These are phyloP conservation scores for Leccinum disarticulatum DNA, from an alignment of 768 basidiomycete genomes.

Conservation along the genomic window DNA sequence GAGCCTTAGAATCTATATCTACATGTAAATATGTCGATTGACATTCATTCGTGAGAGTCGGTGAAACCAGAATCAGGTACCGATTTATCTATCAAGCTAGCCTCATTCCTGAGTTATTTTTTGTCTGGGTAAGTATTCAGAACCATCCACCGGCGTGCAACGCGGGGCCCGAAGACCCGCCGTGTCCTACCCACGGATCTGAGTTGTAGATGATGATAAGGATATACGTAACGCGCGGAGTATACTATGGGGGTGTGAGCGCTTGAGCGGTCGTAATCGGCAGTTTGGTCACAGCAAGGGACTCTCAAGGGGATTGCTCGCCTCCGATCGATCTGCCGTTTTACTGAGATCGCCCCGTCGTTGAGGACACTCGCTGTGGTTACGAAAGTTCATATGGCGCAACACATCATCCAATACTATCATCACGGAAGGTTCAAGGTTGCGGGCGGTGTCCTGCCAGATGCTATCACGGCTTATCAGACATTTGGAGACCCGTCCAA, in stretches of 20 bases:
- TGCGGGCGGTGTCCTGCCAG: constrained; percentile 51
- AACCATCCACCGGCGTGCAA: neutral
- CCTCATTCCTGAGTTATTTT: neutral
- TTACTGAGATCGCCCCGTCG: neutral
- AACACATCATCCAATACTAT: constrained; percentile 41
- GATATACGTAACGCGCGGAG: neutral
- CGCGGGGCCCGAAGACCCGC: neutral
- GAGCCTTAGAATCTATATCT: constrained; percentile 22
- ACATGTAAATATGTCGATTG: constrained; percentile 1
- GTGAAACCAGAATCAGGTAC: neutral
- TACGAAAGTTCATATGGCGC: constrained; percentile 8
- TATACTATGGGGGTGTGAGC: neutral
- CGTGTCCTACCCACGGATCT: neutral
- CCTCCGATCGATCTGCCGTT: neutral
- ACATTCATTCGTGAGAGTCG: neutral
- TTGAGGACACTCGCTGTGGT: neutral
- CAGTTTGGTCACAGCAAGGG: neutral
- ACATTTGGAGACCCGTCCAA: constrained; percentile 52
- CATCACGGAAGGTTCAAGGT: constrained; percentile 55
- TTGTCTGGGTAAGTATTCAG: neutral
- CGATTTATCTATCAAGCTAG: neutral
- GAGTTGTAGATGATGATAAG: neutral
- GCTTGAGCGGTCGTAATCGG: neutral
- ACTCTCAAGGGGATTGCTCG: neutral
- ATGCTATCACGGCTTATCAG: constrained; percentile 57